Evolutionary conservation across 2,329 filamentous ascomycete species (phyloP).

Genomic region (Aureobasidium zeae): DNA sequence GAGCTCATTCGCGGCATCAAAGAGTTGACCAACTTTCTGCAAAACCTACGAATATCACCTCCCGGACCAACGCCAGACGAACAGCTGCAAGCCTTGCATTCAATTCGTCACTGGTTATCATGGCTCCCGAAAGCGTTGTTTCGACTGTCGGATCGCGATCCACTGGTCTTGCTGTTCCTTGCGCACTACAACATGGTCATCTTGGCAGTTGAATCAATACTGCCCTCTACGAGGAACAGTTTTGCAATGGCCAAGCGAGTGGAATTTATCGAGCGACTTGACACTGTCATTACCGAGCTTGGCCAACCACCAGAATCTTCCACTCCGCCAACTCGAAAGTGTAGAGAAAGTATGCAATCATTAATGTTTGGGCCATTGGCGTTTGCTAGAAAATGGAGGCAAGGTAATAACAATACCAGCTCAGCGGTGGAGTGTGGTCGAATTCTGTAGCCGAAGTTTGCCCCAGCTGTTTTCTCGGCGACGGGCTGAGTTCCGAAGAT

Average conservation of each 20-base stretch:
- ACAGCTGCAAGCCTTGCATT: slow-evolving; percentile 9
- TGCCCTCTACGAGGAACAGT: slow-evolving; percentile 3
- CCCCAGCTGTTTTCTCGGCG: too few relatives aligned
- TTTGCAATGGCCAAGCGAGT: slow-evolving; percentile 1
- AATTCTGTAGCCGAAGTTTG: too few relatives aligned
- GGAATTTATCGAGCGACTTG: slow-evolving; percentile 8
- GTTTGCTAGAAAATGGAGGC: slow-evolving; percentile 4
- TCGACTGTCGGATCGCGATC: slow-evolving; percentile 2
- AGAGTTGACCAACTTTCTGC: slow-evolving; percentile 11
- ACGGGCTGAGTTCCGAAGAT: too few relatives aligned
- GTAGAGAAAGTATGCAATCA: background rate
- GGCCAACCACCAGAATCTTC: background rate
- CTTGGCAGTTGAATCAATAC: slow-evolving; percentile 6
- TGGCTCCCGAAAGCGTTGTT: slow-evolving; percentile 9
- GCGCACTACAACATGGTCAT: slow-evolving; percentile 14
- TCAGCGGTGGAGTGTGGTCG: too few relatives aligned
- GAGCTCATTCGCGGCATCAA: slow-evolving; percentile 12
- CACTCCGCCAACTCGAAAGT: background rate
- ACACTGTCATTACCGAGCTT: background rate
- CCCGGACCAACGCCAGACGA: slow-evolving; percentile 5
- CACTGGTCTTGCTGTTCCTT: slow-evolving; percentile 1
- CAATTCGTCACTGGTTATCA: slow-evolving; percentile 9
- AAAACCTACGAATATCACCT: slow-evolving; percentile 8
- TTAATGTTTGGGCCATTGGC: slow-evolving; percentile 7
- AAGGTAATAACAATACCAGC: too few relatives aligned